phyloP scores from a whole-genome alignment of 1,139 yeast genomes.

The Insectozyma bohioensis region DNA sequence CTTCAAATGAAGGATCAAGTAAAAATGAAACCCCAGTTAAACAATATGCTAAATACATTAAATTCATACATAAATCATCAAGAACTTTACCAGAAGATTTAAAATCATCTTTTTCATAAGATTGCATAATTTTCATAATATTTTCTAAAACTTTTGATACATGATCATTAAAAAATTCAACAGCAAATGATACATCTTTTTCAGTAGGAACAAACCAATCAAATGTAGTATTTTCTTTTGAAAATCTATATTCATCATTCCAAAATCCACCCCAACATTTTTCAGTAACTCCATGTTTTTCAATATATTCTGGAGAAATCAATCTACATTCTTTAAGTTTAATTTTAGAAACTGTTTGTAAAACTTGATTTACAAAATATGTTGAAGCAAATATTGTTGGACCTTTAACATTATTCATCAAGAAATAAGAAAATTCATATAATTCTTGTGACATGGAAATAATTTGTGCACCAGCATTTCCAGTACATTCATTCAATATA shows the following conservation, averaged over 20 bases:
- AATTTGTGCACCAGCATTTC: constrained; percentile 61
- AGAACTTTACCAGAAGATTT: constrained; percentile 25
- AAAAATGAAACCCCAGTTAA: constrained; percentile 75
- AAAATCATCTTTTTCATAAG: constrained; percentile 17
- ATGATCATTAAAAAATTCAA: constrained; percentile 55
- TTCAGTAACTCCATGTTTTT: constrained; percentile 38
- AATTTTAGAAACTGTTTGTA: constrained; percentile 64
- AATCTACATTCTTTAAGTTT: constrained; percentile 56
- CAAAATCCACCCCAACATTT: constrained; percentile 76
- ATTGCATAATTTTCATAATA: constrained; percentile 40
- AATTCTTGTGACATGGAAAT: constrained; percentile 49
- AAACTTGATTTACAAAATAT: constrained; percentile 59
- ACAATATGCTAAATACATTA: constrained; percentile 58
- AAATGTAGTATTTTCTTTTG: constrained; percentile 48
- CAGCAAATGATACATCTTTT: constrained; percentile 61
- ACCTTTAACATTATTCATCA: constrained; percentile 67
- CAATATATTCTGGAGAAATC: constrained; percentile 41
- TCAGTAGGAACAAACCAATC: constrained; percentile 74
- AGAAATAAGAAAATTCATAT: constrained; percentile 46
- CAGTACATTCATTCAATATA: constrained; percentile 68
- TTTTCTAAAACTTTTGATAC: constrained; percentile 43
- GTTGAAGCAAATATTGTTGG: constrained; percentile 52
- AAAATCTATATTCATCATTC: constrained; percentile 43
- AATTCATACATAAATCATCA: constrained; percentile 55
- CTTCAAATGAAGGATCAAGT: constrained; percentile 66